Evolutionary conservation across 495 filamentous ascomycete genomes (phyloP).

Genomic region (Aspergillus funiculosus): DNA sequence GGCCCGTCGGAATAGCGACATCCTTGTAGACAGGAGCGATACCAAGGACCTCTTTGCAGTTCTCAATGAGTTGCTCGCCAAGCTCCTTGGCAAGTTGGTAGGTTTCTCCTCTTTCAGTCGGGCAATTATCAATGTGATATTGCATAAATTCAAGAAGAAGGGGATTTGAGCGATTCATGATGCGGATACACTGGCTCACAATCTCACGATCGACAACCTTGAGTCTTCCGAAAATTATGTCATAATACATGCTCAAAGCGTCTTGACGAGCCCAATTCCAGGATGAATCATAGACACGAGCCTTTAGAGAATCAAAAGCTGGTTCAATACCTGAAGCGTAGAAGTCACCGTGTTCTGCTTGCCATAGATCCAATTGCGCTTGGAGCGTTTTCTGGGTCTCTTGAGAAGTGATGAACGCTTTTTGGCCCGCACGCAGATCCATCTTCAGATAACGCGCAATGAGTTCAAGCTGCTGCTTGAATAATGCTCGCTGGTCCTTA

Average conservation of each 20-base stretch:
- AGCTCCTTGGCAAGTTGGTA: constrained; percentile 95
- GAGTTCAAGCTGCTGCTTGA: constrained; percentile 95
- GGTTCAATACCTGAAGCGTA: constrained; percentile 94
- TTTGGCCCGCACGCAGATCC: constrained; percentile 91
- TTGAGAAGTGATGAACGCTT: constrained; percentile 76
- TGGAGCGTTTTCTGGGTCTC: constrained; percentile 81
- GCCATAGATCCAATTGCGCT: constrained; percentile 91
- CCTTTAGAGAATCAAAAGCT: constrained; percentile 86
- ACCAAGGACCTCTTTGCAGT: constrained; percentile 87
- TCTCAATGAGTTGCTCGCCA: constrained; percentile 91
- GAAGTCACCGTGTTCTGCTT: constrained; percentile 88
- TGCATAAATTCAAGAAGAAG: constrained; percentile 98
- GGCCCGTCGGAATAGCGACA: constrained; percentile 84
- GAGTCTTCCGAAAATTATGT: constrained; percentile 95
- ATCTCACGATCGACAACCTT: constrained; percentile 94
- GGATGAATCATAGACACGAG: constrained; percentile 92
- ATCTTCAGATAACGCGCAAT: constrained; percentile 95
- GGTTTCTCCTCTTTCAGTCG: constrained; percentile 91
- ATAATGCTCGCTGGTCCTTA: constrained; percentile 87
- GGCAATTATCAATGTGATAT: constrained; percentile 99
- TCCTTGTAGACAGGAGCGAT: constrained; percentile 89
- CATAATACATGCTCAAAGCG: constrained; percentile 96
- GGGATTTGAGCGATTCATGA: constrained; percentile 99
- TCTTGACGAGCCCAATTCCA: constrained; percentile 99
- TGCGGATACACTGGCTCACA: constrained; percentile 93